Evolutionary conservation across 805 yeast genomes (phyloP).

Genomic region (Kodamaea nitidulidarum): DNA sequence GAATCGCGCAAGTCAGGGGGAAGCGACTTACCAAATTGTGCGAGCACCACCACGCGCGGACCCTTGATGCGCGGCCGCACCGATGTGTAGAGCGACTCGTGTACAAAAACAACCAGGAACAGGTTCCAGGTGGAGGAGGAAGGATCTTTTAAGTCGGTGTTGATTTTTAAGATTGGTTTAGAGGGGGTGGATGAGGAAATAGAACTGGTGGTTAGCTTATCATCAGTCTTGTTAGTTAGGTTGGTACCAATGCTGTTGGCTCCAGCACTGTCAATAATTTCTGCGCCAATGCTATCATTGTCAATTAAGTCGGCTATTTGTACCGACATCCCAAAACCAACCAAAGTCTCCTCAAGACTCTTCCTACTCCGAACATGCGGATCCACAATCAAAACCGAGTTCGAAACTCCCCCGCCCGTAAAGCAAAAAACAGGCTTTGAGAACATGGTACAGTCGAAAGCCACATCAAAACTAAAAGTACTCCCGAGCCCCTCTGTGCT

Average conservation of each 20-base stretch:
- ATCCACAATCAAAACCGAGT: conserved; percentile 31
- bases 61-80: neutral
- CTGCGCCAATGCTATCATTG: too few relatives aligned
- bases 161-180: too few relatives aligned
- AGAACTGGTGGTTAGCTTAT: too few relatives aligned
- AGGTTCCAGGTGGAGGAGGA: conserved; percentile 6
- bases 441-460: conserved; percentile 23
- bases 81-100: conserved; percentile 13
- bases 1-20: conserved; percentile 20
- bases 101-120: conserved; percentile 20
- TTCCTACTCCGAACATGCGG: conserved; percentile 25
- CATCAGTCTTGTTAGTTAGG: too few relatives aligned
- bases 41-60: conserved; percentile 17
- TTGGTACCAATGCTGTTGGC: too few relatives aligned
- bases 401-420: conserved; percentile 9
- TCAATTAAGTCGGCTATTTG: too few relatives aligned
- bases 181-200: too few relatives aligned
- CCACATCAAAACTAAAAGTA: conserved; percentile 39
- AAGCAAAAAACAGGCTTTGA: conserved; percentile 17
- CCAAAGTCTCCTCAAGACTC: conserved; percentile 31
- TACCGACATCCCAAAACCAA: conserved; percentile 32
- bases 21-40: conserved; percentile 28
- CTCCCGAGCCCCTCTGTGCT: conserved; percentile 46
- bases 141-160: too few relatives aligned
- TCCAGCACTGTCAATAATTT: too few relatives aligned